phyloP scores from a whole-genome alignment of 441 rosid genomes.

The Erysimum cheiri region DNA sequence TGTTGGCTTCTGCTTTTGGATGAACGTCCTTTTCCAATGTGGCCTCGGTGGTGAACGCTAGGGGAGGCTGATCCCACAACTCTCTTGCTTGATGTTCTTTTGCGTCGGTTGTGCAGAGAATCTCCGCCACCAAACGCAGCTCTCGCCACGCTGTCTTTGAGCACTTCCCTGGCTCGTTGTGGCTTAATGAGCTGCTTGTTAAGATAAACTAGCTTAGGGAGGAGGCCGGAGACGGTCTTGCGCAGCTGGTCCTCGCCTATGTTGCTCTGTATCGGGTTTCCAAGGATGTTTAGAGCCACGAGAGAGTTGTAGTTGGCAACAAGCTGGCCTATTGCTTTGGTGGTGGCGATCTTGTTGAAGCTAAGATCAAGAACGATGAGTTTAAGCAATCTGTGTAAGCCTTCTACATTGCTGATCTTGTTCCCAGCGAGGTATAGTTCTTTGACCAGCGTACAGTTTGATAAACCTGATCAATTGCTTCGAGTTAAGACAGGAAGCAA shows the following conservation, averaged over 20 bases:
- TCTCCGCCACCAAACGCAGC: conserved; percentile 66
- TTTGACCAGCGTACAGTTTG: conserved; percentile 84
- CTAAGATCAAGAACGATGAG: conserved; percentile 84
- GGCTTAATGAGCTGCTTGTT: conserved; percentile 88
- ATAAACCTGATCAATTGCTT: conserved; percentile 60
- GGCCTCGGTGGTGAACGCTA: conserved; percentile 49
- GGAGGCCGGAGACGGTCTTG: conserved; percentile 73
- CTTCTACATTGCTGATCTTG: conserved; percentile 88
- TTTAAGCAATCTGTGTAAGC: conserved; percentile 89
- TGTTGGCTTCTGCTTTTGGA: conserved; percentile 51
- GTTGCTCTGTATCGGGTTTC: conserved; percentile 86
- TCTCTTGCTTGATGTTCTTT: conserved; percentile 38
- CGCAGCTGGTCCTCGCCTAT: conserved; percentile 83
- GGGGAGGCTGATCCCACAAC: conserved; percentile 32
- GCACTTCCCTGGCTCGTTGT: conserved; percentile 72
- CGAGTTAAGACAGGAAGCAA: conserved; percentile 28
- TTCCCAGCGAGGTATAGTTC: conserved; percentile 92
- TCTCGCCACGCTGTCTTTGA: conserved; percentile 75
- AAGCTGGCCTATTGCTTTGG: conserved; percentile 86
- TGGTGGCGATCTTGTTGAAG: conserved; percentile 92
- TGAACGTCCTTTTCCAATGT: conserved; percentile 32
- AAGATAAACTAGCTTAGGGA: conserved; percentile 77
- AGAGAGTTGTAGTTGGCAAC: conserved; percentile 91
- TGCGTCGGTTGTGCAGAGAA: conserved; percentile 33
- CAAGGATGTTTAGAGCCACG: conserved; percentile 79